Conservation (phyloP, 148 eudicot genomes). For the Silene latifolia region DNA sequence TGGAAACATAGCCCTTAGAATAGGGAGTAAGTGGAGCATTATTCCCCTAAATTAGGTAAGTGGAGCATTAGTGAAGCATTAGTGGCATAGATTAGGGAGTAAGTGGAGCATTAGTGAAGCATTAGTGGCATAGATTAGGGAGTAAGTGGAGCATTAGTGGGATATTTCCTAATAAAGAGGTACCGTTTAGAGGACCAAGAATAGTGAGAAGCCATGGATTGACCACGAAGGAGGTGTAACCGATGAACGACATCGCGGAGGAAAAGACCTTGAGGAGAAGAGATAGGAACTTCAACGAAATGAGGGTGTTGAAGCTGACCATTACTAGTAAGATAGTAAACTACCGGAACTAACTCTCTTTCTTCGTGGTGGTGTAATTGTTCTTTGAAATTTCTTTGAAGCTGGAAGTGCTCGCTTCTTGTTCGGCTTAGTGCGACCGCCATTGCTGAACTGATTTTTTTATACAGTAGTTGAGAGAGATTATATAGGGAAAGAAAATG, state of each 20-base stretch:
- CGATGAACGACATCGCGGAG: conserved; percentile 78
- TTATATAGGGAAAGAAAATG: neutral
- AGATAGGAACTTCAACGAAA: conserved; percentile 70
- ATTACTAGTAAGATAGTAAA: conserved; percentile 63
- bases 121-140: no score
- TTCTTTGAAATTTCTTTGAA: conserved; percentile 30
- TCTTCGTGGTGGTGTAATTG: conserved; percentile 15
- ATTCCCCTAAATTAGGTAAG: no score
- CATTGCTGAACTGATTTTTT: conserved; percentile 14
- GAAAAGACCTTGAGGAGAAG: conserved; percentile 52
- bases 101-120: no score
- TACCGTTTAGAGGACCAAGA: conserved; percentile 93
- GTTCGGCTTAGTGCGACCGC: conserved; percentile 34
- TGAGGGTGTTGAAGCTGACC: conserved; percentile 87
- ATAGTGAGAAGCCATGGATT: conserved; percentile 69
- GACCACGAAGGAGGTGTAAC: conserved; percentile 78
- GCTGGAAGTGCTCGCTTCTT: conserved; percentile 26
- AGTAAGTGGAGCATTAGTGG: no score
- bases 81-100: no score
- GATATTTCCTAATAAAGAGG: no score
- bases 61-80: no score
- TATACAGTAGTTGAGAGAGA: neutral
- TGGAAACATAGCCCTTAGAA: no score
- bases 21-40: no score
- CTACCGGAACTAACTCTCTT: conserved; percentile 39